Percentiles rank a stretch among this genome's conserved stretches.
Conservation (phyloP, 495 filamentous ascomycete species). For the Penicillium maclennaniae region DNA sequence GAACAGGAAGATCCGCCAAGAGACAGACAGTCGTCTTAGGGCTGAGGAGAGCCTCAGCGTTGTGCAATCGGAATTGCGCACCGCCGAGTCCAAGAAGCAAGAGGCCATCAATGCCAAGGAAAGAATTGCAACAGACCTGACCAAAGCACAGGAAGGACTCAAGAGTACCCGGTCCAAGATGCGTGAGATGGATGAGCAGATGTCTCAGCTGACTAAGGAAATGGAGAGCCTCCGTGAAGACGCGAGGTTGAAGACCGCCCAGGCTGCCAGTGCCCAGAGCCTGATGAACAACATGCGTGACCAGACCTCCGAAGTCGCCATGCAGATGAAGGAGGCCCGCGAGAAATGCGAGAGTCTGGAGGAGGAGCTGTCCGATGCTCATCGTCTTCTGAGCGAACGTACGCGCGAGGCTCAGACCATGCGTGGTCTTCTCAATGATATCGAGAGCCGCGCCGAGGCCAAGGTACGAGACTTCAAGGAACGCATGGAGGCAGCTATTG, state of each 20-base stretch:
- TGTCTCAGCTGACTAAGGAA: conserved; percentile 60
- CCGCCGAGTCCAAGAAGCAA: conserved; percentile 70
- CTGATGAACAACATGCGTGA: conserved; percentile 89
- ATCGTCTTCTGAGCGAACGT: conserved; percentile 82
- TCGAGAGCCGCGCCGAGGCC: conserved; percentile 73
- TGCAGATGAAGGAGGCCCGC: conserved; percentile 87
- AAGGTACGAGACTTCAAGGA: conserved; percentile 86
- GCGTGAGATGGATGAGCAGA: conserved; percentile 67
- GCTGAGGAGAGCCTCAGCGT: conserved; percentile 72
- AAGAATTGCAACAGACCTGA: conserved; percentile 60
- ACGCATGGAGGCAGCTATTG: conserved; percentile 79
- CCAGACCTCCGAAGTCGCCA: conserved; percentile 80
- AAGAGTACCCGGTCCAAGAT: conserved; percentile 58
- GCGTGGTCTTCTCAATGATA: conserved; percentile 81
- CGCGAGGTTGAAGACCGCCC: conserved; percentile 75
- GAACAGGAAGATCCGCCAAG: conserved; percentile 69
- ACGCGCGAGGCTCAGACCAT: conserved; percentile 96
- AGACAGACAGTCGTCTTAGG: conserved; percentile 64
- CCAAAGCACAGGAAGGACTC: conserved; percentile 66
- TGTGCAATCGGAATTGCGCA: conserved; percentile 69
- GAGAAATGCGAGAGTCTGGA: conserved; percentile 82
- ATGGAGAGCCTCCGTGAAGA: conserved; percentile 71
- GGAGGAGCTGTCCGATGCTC: conserved; percentile 86
- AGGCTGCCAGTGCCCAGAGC: conserved; percentile 79
- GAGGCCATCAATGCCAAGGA: conserved; percentile 70